Percentiles rank a stretch among this genome's conserved stretches.
These are phyloP conservation scores for Suillus americanus DNA, from an alignment of 768 basidiomycete genomes.

Conservation along the genomic window DNA sequence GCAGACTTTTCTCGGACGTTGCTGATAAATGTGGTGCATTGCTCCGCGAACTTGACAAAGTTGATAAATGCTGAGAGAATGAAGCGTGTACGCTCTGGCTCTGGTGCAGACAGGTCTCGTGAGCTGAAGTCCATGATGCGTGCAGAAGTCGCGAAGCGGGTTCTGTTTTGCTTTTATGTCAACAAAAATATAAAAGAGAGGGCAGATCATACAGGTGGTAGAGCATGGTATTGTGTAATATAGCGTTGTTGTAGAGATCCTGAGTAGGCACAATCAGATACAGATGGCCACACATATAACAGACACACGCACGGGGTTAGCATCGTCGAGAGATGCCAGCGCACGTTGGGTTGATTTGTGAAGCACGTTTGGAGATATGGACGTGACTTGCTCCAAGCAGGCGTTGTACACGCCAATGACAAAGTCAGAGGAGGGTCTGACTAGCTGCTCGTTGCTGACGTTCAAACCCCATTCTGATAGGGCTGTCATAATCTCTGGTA, in stretches of 20 bases:
- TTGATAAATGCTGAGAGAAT: conserved; percentile 90
- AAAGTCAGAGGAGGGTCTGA: conserved; percentile 66
- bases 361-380: conserved; percentile 57
- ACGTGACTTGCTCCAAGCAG: conserved; percentile 71
- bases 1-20: conserved; percentile 63
- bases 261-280: conserved; percentile 24
- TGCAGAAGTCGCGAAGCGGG: conserved; percentile 71
- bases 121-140: conserved; percentile 76
- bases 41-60: conserved; percentile 87
- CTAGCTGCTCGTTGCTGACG: conserved; percentile 66
- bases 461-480: conserved; percentile 69
- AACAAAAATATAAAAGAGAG: neutral
- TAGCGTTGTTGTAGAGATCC: conserved; percentile 65
- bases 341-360: conserved; percentile 58
- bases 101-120: conserved; percentile 72
- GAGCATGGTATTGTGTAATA: conserved; percentile 63
- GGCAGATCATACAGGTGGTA: conserved; percentile 56
- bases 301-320: conserved; percentile 49
- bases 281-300: neutral
- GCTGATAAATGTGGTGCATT: conserved; percentile 60
- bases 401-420: conserved; percentile 68
- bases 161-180: conserved; percentile 35
- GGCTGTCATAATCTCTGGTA: conserved; percentile 61
- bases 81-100: conserved; percentile 69
- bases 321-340: conserved; percentile 48